These are phyloP conservation scores for Trichoderma reesei DNA, from an alignment of 495 filamentous ascomycete species.

Conservation along the genomic window DNA sequence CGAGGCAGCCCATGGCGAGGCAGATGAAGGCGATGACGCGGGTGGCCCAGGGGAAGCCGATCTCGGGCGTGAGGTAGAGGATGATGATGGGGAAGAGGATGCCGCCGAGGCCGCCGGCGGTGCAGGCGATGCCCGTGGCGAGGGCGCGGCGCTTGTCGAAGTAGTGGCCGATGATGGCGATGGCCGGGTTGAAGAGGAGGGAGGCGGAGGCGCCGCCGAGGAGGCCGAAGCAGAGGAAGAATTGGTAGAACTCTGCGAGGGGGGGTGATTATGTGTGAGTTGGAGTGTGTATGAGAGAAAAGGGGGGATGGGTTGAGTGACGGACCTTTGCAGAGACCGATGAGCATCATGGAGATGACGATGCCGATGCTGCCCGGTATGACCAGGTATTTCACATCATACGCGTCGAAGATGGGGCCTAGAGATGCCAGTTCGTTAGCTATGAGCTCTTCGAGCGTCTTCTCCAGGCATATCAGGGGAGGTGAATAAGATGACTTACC, in stretches of 20 bases:
- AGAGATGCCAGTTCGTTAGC: not conserved
- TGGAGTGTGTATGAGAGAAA: conserved; percentile 10
- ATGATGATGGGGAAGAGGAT: conserved; percentile 51
- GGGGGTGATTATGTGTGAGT: not conserved
- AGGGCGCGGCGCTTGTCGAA: conserved; percentile 51
- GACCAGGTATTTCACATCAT: conserved; percentile 47
- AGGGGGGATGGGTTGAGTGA: conserved; percentile 7
- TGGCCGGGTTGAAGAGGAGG: conserved; percentile 48
- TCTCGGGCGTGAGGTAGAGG: conserved; percentile 32
- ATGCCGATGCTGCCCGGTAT: conserved; percentile 41
- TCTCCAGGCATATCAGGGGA: not conserved
- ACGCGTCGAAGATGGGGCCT: conserved; percentile 52
- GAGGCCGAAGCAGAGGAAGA: conserved; percentile 50
- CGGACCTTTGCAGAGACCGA: conserved; percentile 36
- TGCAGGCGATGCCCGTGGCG: conserved; percentile 56
- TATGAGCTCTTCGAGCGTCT: not conserved
- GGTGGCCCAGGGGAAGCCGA: conserved; percentile 50
- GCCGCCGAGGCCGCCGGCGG: conserved; percentile 50
- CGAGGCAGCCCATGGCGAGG: conserved; percentile 40
- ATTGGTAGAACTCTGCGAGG: conserved; percentile 49
- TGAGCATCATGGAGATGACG: conserved; percentile 45
- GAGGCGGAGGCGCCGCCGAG: conserved; percentile 48
- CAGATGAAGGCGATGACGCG: conserved; percentile 50
- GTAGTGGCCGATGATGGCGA: conserved; percentile 54
- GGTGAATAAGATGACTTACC: conserved; percentile 27